Base-by-base conservation (phyloP, 768 basidiomycete species). In the Ramaria sp. region DNA sequence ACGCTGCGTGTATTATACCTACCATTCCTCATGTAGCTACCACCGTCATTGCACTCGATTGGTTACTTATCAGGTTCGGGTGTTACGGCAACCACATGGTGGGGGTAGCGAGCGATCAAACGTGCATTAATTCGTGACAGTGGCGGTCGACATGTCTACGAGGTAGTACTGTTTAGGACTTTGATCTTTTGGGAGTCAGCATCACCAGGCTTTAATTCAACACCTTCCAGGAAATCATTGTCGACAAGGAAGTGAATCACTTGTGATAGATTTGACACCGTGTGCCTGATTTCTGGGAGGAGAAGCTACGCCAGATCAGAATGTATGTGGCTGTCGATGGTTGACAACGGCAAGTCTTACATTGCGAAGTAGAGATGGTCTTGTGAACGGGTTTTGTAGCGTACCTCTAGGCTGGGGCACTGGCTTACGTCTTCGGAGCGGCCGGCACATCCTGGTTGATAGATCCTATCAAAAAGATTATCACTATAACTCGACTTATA, bases 241-340 rank as follows among this genome's bases (percentile, higher is more conserved):
- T 88, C 87, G 1, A 90, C 91, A 17, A 95, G 69, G 69, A 96
- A 97, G 31, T 79, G 82, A 61, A 96, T 89, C 4, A 89, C 91
- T 68, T 97, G 94, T 0, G 92, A 92, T 4, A 97, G 75, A 68
- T 93, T 93, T 1, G 91, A 94, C 4, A 93, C 78, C 0, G 93
- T 94, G 61, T 88, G 76, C 30, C 86, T 81, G 39, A 95, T 92
- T 66, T 95, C 92, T 12, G 86, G 88, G 19, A 86, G 72, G 4
- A 96, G 76, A 12, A 96, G 72, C 89, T 93, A 63, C 30, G 53
- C 22, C 63, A 65, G 51, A 53, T 17, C 19, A 52, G 52, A 27
- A 34, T 45, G 46, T 48, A 22, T 12, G 54, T 22, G 11, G 27
- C 41, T 30, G 45, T 1, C 51, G 47, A 15, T 19, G 31, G 30